Evolutionary conservation across 148 eudicot species (phyloP).

Genomic region (Limonium bicolor): DNA sequence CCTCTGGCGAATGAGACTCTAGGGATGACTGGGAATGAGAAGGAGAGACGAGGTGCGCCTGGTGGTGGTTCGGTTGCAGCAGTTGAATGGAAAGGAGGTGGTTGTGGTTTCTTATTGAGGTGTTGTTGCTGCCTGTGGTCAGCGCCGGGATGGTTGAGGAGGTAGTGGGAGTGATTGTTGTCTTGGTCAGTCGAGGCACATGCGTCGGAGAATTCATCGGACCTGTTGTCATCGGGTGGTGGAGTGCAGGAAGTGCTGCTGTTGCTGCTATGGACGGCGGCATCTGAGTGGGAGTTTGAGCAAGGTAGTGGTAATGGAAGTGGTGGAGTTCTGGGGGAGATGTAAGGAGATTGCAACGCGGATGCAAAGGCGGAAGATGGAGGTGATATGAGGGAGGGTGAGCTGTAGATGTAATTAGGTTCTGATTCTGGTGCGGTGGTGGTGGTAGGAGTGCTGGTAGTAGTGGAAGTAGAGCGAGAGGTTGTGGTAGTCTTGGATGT

Average conservation of each 20-base stretch:
- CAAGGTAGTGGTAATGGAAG: not conserved
- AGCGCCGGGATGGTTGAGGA: not conserved
- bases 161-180: not conserved
- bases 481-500: no score
- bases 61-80: no score
- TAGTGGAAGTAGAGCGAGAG: no score
- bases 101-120: no score
- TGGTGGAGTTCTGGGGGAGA: constrained; percentile 1
- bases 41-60: constrained; percentile 1
- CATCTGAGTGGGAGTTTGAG: constrained; percentile 6
- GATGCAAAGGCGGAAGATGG: constrained; percentile 6
- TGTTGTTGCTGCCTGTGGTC: no score
- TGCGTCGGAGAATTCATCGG: constrained; percentile 1
- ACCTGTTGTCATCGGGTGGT: no score
- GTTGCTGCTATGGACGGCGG: constrained; percentile 1
- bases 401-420: not conserved
- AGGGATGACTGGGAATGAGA: constrained; percentile 5
- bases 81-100: no score
- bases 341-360: constrained; percentile 7
- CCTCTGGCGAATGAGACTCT: constrained; percentile 1
- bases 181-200: constrained; percentile 1
- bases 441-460: no score
- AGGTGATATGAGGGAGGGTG: not conserved
- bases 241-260: constrained; percentile 6
- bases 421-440: not conserved